Percentiles rank a stretch among this genome's conserved stretches.
Evolutionary conservation across 352 stramenopile species (phyloP).

Genomic region (Pythium inflatum): DNA sequence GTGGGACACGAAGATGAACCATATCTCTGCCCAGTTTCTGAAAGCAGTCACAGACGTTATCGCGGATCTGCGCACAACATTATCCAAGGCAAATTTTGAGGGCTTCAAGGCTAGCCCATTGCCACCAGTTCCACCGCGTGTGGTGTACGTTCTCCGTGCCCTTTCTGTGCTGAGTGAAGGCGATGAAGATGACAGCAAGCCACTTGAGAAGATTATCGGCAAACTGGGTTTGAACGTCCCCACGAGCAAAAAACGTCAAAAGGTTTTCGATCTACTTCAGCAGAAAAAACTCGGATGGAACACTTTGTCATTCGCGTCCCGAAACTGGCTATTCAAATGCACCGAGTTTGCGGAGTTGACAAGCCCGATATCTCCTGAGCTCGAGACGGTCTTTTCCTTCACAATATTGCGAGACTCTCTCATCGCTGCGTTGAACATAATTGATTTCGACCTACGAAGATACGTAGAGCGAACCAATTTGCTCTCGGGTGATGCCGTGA

Average conservation of each 20-base stretch:
- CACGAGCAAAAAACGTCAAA: constrained; percentile 6
- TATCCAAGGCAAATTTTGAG: constrained; percentile 12
- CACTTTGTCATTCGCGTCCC: background rate
- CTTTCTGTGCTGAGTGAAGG: constrained; percentile 6
- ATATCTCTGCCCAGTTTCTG: constrained; percentile 20
- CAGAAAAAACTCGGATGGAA: constrained; percentile 4
- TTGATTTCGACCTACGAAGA: constrained; percentile 18
- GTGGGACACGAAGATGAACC: constrained; percentile 33
- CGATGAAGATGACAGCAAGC: background rate
- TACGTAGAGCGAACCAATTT: constrained; percentile 14
- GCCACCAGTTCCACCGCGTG: background rate
- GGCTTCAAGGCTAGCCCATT: constrained; percentile 1
- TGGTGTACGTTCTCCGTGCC: constrained; percentile 17
- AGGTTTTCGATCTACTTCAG: constrained; percentile 18
- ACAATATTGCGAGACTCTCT: constrained; percentile 10
- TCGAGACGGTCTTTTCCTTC: constrained; percentile 1
- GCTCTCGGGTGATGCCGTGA: constrained; percentile 17
- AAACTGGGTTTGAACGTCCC: constrained; percentile 15
- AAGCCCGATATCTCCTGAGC: background rate
- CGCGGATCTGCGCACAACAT: background rate
- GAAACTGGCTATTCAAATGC: background rate
- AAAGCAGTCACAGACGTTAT: background rate
- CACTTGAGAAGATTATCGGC: constrained; percentile 4
- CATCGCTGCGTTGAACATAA: constrained; percentile 5
- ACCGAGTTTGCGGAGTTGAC: background rate